phyloP scores from a whole-genome alignment of 2,329 filamentous ascomycete genomes.

The Drechmeria coniospora region DNA sequence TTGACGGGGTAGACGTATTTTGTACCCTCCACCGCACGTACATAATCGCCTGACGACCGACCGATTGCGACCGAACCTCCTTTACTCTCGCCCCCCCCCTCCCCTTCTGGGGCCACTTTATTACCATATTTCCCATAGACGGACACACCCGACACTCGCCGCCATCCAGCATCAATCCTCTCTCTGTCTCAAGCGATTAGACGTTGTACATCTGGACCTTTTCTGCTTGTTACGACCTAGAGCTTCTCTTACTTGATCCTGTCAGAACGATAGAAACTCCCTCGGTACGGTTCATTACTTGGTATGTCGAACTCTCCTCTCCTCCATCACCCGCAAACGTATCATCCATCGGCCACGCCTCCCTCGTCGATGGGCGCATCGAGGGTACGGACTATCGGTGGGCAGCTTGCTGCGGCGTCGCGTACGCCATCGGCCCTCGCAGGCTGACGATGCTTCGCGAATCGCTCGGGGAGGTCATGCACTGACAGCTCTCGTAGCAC shows the following conservation, averaged over 20 bases:
- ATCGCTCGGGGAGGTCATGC: no score
- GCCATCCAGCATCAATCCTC: no score
- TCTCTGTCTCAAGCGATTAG: not conserved
- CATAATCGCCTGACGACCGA: conserved; percentile 7
- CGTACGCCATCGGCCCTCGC: no score
- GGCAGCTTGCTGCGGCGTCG: no score
- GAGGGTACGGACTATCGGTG: no score
- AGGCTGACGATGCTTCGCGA: no score
- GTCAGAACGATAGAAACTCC: conserved; percentile 12
- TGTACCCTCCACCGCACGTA: conserved; percentile 8
- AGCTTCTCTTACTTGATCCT: conserved; percentile 9
- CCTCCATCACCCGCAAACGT: not conserved
- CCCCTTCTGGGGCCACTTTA: no score
- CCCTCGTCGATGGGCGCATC: not conserved
- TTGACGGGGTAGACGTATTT: conserved; percentile 20
- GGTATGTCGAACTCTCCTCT: not conserved
- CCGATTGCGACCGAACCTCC: no score
- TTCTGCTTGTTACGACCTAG: conserved; percentile 12
- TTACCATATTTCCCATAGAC: no score
- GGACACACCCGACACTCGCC: no score
- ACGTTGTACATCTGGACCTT: not conserved
- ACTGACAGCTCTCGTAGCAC: no score
- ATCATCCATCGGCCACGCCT: not conserved
- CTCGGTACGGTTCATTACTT: conserved; percentile 12
- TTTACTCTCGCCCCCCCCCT: no score